Evolutionary conservation across 805 yeast genomes (phyloP).

Genomic region (Priceomyces haplophilus): DNA sequence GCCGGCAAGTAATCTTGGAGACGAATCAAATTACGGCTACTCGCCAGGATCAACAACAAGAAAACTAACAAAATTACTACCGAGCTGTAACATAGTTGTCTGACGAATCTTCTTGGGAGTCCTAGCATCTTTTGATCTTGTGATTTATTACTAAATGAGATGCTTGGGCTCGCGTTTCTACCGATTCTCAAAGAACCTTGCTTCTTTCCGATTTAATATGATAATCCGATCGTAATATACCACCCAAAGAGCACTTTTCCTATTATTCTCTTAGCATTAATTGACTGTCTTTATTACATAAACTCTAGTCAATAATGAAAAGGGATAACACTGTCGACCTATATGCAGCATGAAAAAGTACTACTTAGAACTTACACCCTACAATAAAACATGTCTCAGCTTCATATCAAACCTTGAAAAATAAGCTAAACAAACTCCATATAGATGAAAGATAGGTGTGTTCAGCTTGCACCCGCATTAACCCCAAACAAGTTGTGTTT

Average conservation of each 20-base stretch:
- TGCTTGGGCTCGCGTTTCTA: background rate
- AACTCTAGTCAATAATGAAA: no score
- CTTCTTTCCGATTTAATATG: background rate
- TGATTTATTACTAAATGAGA: background rate
- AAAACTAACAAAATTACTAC: conserved; percentile 17
- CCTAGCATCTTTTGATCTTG: conserved; percentile 15
- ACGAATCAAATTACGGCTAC: conserved; percentile 32
- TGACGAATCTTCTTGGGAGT: conserved; percentile 30
- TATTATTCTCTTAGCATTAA: background rate
- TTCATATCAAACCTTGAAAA: no score
- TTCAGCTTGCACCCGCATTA: no score
- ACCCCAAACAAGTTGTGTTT: no score
- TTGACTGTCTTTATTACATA: no score
- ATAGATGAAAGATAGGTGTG: no score
- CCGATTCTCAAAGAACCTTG: background rate
- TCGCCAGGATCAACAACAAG: conserved; percentile 34
- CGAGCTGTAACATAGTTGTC: conserved; percentile 23
- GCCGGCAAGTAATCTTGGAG: conserved; percentile 26
- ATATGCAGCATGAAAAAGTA: no score
- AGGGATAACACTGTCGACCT: no score
- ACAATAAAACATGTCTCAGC: no score
- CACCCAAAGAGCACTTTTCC: background rate
- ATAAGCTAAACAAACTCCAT: no score
- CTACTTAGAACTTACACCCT: no score
- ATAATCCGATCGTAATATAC: background rate